Percentiles rank a stretch among this genome's conserved stretches.
These are phyloP conservation scores for Linum lewisii DNA, from an alignment of 345 rosid genomes.

Conservation along the genomic window DNA sequence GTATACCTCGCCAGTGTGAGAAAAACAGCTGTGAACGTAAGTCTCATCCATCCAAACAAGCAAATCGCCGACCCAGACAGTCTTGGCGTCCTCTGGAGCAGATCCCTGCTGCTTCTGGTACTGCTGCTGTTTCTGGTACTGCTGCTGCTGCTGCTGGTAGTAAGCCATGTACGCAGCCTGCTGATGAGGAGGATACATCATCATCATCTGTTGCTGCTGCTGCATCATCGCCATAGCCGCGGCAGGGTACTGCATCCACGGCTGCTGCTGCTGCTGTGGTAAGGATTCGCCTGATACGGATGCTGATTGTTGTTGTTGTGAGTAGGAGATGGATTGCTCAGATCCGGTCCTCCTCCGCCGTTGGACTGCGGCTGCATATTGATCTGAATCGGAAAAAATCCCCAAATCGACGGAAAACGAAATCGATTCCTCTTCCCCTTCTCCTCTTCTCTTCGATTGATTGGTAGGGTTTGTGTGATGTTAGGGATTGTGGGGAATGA, in stretches of 20 bases:
- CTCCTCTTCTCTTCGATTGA: no score
- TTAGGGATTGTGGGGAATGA: no score
- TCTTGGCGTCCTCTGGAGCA: conserved; percentile 48
- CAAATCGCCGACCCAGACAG: conserved; percentile 75
- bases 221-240: conserved; percentile 93
- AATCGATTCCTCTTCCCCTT: not conserved
- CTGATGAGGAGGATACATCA: conserved; percentile 60
- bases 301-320: conserved; percentile 22
- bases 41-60: conserved; percentile 81
- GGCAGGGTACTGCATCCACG: conserved; percentile 79
- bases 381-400: not conserved
- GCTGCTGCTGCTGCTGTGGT: conserved; percentile 28
- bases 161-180: conserved; percentile 41
- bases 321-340: not conserved
- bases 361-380: not conserved
- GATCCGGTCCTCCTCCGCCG: not conserved
- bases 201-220: conserved; percentile 78
- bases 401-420: not conserved
- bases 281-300: conserved; percentile 29
- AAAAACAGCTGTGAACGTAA: conserved; percentile 63
- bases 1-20: conserved; percentile 63
- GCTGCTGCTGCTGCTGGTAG: conserved; percentile 27
- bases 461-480: no score
- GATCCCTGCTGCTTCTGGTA: conserved; percentile 30
- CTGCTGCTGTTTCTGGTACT: conserved; percentile 22